Conservation (phyloP, 108 stramenopile species). For the Nitzschia sp. region DNA sequence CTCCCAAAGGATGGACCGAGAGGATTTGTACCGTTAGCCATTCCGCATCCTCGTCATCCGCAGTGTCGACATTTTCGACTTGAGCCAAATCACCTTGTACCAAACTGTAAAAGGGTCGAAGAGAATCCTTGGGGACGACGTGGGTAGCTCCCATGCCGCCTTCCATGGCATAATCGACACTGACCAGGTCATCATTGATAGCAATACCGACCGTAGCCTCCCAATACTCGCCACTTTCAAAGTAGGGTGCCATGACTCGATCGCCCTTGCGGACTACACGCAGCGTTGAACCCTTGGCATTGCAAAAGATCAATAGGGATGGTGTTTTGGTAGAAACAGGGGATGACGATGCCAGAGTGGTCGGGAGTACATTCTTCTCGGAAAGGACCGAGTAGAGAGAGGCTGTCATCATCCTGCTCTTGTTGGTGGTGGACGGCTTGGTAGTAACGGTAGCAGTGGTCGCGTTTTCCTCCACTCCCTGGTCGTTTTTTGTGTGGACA, state of each 20-base stretch:
- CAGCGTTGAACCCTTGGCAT: neutral
- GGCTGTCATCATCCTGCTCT: neutral
- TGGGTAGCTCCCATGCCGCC: neutral
- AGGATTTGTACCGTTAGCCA: neutral
- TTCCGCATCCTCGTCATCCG: neutral
- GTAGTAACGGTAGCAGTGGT: neutral
- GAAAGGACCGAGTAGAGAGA: neutral
- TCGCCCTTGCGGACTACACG: neutral
- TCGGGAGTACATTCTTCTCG: too few relatives aligned
- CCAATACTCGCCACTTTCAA: neutral
- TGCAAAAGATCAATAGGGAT: neutral
- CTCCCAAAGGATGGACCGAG: constrained; percentile 6
- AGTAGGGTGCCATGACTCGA: neutral
- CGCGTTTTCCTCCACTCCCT: neutral
- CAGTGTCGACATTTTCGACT: neutral
- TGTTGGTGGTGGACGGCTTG: neutral
- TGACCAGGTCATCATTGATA: neutral
- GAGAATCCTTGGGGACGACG: neutral
- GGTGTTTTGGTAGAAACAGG: neutral
- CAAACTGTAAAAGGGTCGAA: constrained; percentile 5
- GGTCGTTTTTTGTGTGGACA: neutral
- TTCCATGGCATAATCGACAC: neutral
- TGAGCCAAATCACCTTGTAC: constrained; percentile 11
- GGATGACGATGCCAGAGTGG: too few relatives aligned
- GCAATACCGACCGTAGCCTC: neutral